phyloP scores from a whole-genome alignment of 1,284 basidiomycete species.

The Irpex rosettiformis region DNA sequence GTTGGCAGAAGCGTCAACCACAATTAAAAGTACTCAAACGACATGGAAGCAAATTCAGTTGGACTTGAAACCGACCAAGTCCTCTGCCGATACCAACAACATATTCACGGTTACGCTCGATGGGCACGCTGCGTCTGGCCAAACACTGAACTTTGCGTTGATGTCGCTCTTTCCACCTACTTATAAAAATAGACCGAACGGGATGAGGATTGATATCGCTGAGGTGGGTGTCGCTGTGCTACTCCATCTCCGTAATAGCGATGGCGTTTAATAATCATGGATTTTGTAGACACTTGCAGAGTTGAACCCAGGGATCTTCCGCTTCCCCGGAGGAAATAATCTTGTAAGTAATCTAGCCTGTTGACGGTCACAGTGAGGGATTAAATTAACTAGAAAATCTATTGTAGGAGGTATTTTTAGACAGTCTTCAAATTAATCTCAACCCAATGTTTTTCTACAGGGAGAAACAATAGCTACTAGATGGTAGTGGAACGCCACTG shows the following conservation, averaged over 20 bases:
- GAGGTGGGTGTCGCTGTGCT: no score
- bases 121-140: conserved; percentile 40
- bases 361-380: no score
- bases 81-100: conserved; percentile 40
- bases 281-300: conserved; percentile 46
- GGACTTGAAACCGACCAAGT: conserved; percentile 40
- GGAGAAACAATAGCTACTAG: conserved; percentile 50
- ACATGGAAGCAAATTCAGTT: conserved; percentile 52
- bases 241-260: no score
- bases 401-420: conserved; percentile 9
- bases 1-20: conserved; percentile 41
- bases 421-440: neutral
- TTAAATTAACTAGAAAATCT: no score
- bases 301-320: conserved; percentile 62
- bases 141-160: conserved; percentile 54
- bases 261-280: neutral
- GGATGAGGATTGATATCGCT: conserved; percentile 64
- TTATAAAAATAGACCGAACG: conserved; percentile 59
- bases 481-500: conserved; percentile 69
- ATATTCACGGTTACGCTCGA: conserved; percentile 54
- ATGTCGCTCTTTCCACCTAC: conserved; percentile 73
- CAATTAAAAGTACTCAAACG: conserved; percentile 42
- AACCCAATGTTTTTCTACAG: conserved; percentile 32
- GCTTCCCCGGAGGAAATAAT: conserved; percentile 65
- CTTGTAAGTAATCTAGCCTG: conserved; percentile 31